phyloP scores from a whole-genome alignment of 2,329 filamentous ascomycete genomes.

The Aphanoascus verrucosus region DNA sequence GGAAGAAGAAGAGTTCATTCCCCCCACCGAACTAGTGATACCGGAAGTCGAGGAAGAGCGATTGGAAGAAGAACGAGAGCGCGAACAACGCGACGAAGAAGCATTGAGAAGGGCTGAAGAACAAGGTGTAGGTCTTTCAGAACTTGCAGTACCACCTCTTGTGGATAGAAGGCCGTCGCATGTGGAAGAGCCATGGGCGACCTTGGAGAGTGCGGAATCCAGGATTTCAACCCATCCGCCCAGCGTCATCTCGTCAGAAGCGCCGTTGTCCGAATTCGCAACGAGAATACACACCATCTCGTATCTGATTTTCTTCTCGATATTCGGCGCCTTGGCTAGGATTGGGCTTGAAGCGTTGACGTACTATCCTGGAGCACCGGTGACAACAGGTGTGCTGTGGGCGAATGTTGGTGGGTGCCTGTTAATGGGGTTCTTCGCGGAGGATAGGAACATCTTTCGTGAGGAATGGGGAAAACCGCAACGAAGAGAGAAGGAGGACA shows the following conservation, averaged over 20 bases:
- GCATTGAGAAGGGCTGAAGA: slow-evolving; percentile 6
- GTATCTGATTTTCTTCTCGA: slow-evolving; percentile 74
- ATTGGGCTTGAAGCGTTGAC: slow-evolving; percentile 71
- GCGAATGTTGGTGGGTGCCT: slow-evolving; percentile 74
- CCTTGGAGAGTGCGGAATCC: slow-evolving; percentile 26
- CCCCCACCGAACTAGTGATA: slow-evolving; percentile 2
- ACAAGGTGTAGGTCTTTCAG: slow-evolving; percentile 18
- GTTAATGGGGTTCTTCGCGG: slow-evolving; percentile 72
- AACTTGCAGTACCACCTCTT: slow-evolving; percentile 31
- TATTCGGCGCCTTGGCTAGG: slow-evolving; percentile 73
- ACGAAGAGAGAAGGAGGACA: not conserved
- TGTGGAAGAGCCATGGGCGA: slow-evolving; percentile 24
- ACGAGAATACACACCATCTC: slow-evolving; percentile 62
- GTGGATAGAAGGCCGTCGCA: slow-evolving; percentile 28
- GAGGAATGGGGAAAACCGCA: slow-evolving; percentile 48
- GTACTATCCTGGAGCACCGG: slow-evolving; percentile 63
- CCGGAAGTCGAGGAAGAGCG: not conserved
- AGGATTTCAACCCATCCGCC: slow-evolving; percentile 16
- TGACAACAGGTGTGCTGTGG: slow-evolving; percentile 69
- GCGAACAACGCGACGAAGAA: slow-evolving; percentile 9
- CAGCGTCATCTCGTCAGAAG: slow-evolving; percentile 9
- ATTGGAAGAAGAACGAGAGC: slow-evolving; percentile 5
- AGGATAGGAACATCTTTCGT: slow-evolving; percentile 66
- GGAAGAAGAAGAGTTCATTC: slow-evolving; percentile 1
- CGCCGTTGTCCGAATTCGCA: slow-evolving; percentile 39